Conservation (phyloP, 192 early-diverging fungal genomes). For the Gonapodya prolifera region DNA sequence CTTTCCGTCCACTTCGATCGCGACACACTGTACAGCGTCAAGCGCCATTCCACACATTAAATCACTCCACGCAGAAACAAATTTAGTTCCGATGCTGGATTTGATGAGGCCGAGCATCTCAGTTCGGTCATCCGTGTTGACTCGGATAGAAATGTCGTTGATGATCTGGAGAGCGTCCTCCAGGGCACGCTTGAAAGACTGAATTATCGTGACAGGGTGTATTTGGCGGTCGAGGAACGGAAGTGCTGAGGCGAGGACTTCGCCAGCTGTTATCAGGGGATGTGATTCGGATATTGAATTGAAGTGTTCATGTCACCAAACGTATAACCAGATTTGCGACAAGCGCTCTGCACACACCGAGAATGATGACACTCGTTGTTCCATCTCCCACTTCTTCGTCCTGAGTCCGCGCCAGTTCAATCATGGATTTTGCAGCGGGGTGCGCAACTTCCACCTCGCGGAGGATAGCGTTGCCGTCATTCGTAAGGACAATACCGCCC, state of each 20-base stretch:
- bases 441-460: slow-evolving; percentile 99
- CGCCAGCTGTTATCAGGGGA: slow-evolving; percentile 57
- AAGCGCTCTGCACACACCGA: slow-evolving; percentile 43
- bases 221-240: slow-evolving; percentile 95
- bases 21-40: slow-evolving; percentile 87
- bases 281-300: neutral
- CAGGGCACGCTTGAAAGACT: slow-evolving; percentile 83
- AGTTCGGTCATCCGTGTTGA: slow-evolving; percentile 67
- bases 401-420: slow-evolving; percentile 96
- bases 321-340: neutral
- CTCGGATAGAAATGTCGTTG: slow-evolving; percentile 67
- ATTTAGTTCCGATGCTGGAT: slow-evolving; percentile 91
- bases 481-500: slow-evolving; percentile 97
- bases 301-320: neutral
- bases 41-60: slow-evolving; percentile 95
- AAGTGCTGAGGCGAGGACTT: slow-evolving; percentile 78
- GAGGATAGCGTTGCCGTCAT: slow-evolving; percentile 97
- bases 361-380: slow-evolving; percentile 96
- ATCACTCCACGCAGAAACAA: slow-evolving; percentile 88
- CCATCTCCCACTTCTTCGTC: slow-evolving; percentile 99
- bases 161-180: slow-evolving; percentile 82
- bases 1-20: slow-evolving; percentile 52
- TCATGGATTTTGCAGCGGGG: slow-evolving; percentile 99
- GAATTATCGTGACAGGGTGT: slow-evolving; percentile 94
- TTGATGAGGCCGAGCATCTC: slow-evolving; percentile 92